Base-by-base conservation (phyloP, 352 stramenopile species). In the Pythium rhizo-oryzae region DNA sequence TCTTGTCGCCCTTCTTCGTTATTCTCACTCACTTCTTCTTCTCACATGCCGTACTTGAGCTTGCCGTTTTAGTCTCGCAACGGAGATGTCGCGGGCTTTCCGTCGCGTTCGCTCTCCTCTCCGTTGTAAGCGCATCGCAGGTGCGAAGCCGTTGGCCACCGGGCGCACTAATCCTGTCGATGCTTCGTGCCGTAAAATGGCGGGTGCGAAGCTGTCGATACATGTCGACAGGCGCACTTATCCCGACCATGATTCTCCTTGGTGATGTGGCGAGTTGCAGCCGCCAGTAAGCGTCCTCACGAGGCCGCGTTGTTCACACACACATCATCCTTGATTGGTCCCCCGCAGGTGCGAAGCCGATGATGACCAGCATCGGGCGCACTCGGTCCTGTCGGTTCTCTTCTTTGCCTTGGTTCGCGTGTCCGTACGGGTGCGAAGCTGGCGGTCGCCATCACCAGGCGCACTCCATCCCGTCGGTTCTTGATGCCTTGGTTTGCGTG, bases 101-200 rank as follows among this genome's bases (percentile, higher is more conserved):
- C 21, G 23, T 55, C 49, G 13, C n/a, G n/a, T n/a, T n/a, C n/a
- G n/a, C n/a, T n/a, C n/a, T n/a, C n/a, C n/a, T n/a, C n/a, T n/a
- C n/a, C n/a, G n/a, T n/a, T n/a, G 8, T 11, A 7, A 18, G 13
- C n/a, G 44, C 13, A 51, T 51, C 49, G 33, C 49, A 23, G 44
- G 44, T 51, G 44, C 44, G 44, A 51, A 51, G 44, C 44, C 44
- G 44, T 43, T 43, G 37, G 37, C 37, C 37, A 51, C 44, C 44
- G 44, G 44, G 44, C 44, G 44, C 44, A 51, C 44, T 51, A 21
- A 51, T 23, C 44, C 44, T 23, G 44, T 23, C n/a, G 44, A 51
- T 51, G 44, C 12, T 51, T 51, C 44, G 6, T 51, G 13, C 44
- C 18, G 19, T 23, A 18, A 51, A 18, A 43, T 43, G n/a, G n/a